Evolutionary conservation across 1,284 basidiomycete genomes (phyloP), one percentile per base, ranked within the genome.

Genomic region (Coniferiporia weirii): DNA sequence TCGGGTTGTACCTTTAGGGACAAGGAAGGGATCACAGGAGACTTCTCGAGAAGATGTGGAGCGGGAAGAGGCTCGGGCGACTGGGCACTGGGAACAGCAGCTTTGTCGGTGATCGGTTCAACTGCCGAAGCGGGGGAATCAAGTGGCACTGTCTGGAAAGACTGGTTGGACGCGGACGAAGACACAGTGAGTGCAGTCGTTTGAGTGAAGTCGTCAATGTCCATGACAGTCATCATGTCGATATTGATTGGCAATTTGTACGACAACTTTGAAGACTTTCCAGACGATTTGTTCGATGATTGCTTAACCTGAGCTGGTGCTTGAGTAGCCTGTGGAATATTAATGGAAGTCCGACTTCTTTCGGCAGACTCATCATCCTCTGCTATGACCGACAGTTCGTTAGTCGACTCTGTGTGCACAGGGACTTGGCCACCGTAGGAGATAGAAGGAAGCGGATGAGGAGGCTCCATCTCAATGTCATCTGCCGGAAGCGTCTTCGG

Each of bases 351-450:
- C n/a, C 15, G n/a, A 44, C 48, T 56, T 32, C 72, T 71, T 52
- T 83, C 81, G 3, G 68, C 71, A 8, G 74, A 71, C 66, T 89
- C 87, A 48, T 89, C 85, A 53, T 81, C 85, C 70, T 90, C 87
- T 1, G 78, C 83, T 59, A 90, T 90, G 55, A 88, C 76, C 36
- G 86, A 89, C 20, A 89, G 69, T 54, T 84, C 73, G n/a, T 70
- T 68, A 36, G 45, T 49, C 1, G 63, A 45, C 20, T 69, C 63
- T 7, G 57, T 56, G 12, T 52, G 57, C 12, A 54, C 46, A 3
- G 63, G 53, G 4, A 52, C 61, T 44, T 38, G 40, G 10, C 27
- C 20, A 7, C 9, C 19, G 9, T 8, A 15, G 38, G 9, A 22
- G 13, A 19, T 47, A 40, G 27, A 6, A 19, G 35, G 7, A 38